These are phyloP conservation scores for Lepiota brunneoincarnata DNA, from an alignment of 768 basidiomycete species.

Conservation along the genomic window DNA sequence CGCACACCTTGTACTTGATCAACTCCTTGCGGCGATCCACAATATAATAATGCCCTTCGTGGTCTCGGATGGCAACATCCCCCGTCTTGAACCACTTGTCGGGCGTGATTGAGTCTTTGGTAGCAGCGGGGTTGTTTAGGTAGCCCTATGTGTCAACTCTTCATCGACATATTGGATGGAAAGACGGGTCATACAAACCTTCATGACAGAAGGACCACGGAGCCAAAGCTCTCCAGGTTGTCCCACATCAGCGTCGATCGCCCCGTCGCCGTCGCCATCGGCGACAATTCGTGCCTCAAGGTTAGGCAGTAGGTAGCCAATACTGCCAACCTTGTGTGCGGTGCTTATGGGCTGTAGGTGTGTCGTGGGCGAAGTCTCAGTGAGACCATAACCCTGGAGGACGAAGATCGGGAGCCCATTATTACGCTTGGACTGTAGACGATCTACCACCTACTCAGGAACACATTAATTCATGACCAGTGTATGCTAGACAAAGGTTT, in stretches of 20 bases:
- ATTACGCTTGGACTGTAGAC: conserved; percentile 33
- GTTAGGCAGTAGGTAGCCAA: conserved; percentile 71
- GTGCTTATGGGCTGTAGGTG: conserved; percentile 49
- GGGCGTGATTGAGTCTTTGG: conserved; percentile 52
- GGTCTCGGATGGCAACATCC: conserved; percentile 67
- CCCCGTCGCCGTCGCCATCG: conserved; percentile 52
- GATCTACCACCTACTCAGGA: conserved; percentile 30
- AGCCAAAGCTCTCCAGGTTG: conserved; percentile 82
- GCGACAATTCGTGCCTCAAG: conserved; percentile 72
- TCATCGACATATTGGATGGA: not conserved
- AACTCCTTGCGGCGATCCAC: conserved; percentile 75
- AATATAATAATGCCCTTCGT: conserved; percentile 71
- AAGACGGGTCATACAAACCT: conserved; percentile 33
- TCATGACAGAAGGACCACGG: conserved; percentile 77
- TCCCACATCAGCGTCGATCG: conserved; percentile 47
- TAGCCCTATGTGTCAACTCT: conserved; percentile 54
- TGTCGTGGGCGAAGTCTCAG: conserved; percentile 77
- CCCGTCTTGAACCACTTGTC: conserved; percentile 91
- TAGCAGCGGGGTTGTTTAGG: conserved; percentile 68
- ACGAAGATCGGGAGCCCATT: conserved; percentile 41
- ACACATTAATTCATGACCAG: not conserved
- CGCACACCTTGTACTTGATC: conserved; percentile 66
- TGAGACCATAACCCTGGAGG: conserved; percentile 72
- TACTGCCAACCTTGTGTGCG: conserved; percentile 55
- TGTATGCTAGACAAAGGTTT: conserved; percentile 15